These are phyloP conservation scores for Russula compacta DNA, from an alignment of 768 basidiomycete genomes.

Conservation along the genomic window DNA sequence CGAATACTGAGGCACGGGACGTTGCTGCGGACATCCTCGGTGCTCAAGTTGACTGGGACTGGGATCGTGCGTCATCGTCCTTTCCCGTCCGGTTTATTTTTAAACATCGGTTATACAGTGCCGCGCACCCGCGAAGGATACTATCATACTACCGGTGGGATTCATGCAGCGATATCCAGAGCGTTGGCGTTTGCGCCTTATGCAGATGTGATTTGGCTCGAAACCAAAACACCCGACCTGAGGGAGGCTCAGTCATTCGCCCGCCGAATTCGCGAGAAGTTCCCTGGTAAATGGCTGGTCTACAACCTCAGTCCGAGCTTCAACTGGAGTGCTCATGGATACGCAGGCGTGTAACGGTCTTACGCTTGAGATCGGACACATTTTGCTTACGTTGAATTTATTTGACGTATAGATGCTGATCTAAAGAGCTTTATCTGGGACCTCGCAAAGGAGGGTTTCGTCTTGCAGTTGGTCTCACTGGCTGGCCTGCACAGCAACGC, in stretches of 20 bases:
- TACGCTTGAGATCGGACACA: neutral
- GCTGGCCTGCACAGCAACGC: constrained; percentile 87
- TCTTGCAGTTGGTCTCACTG: constrained; percentile 81
- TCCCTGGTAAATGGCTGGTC: constrained; percentile 81
- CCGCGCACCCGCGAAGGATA: constrained; percentile 88
- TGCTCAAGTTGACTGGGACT: constrained; percentile 73
- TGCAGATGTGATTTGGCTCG: constrained; percentile 87
- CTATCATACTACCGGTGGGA: constrained; percentile 76
- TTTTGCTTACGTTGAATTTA: neutral
- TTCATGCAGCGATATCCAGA: constrained; percentile 76
- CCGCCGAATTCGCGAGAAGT: constrained; percentile 56
- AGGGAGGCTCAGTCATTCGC: constrained; percentile 74
- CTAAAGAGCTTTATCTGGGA: constrained; percentile 87
- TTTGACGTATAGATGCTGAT: constrained; percentile 42
- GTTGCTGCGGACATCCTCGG: constrained; percentile 71
- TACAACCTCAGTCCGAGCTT: constrained; percentile 94
- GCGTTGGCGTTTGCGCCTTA: constrained; percentile 74
- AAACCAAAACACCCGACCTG: constrained; percentile 83
- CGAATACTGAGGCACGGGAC: constrained; percentile 61
- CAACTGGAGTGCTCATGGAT: constrained; percentile 84
- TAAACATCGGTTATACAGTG: constrained; percentile 33
- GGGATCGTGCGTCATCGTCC: constrained; percentile 64
- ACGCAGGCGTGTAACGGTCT: constrained; percentile 40
- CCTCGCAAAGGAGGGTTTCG: constrained; percentile 85
- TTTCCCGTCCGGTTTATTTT: neutral